Evolutionary conservation across 495 filamentous ascomycete genomes (phyloP).

Genomic region (Jackrogersella multiformis): DNA sequence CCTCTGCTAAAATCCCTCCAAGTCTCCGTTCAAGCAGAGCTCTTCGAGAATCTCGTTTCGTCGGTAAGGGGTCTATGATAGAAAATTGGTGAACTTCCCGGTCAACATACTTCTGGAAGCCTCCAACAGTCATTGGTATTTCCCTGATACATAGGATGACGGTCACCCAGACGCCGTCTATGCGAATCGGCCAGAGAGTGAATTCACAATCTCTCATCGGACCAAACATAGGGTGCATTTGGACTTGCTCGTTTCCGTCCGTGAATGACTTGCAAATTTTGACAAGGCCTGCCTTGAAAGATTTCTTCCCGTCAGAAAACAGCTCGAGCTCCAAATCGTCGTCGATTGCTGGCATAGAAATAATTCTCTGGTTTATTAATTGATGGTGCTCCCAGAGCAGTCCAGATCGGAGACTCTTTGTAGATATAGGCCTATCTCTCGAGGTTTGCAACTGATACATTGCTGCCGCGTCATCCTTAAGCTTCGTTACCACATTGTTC

Average conservation of each 20-base stretch:
- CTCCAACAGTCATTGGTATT: too few species aligned
- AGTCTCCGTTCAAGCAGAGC: constrained; percentile 14
- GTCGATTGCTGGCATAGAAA: constrained; percentile 30
- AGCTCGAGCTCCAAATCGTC: constrained; percentile 31
- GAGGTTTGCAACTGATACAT: constrained; percentile 38
- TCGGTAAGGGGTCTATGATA: constrained; percentile 34
- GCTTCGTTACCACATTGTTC: constrained; percentile 10
- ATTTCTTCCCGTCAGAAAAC: constrained; percentile 1
- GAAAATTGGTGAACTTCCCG: constrained; percentile 21
- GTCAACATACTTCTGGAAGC: background rate
- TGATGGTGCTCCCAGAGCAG: constrained; percentile 44
- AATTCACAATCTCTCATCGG: constrained; percentile 30
- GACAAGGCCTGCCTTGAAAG: constrained; percentile 5
- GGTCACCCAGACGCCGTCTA: constrained; percentile 29
- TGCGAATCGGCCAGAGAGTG: constrained; percentile 24
- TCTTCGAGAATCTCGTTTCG: constrained; percentile 2
- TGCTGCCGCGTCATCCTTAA: constrained; percentile 20
- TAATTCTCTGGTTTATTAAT: constrained; percentile 1
- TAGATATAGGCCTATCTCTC: constrained; percentile 10
- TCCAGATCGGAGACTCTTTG: constrained; percentile 16
- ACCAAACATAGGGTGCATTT: constrained; percentile 35
- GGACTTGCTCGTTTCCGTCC: background rate
- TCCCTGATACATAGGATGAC: constrained; percentile 21
- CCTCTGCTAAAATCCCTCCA: constrained; percentile 19
- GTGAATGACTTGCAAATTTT: background rate